These are phyloP conservation scores for Cinchona pubescens DNA, from an alignment of 257 asterid genomes.

Conservation along the genomic window DNA sequence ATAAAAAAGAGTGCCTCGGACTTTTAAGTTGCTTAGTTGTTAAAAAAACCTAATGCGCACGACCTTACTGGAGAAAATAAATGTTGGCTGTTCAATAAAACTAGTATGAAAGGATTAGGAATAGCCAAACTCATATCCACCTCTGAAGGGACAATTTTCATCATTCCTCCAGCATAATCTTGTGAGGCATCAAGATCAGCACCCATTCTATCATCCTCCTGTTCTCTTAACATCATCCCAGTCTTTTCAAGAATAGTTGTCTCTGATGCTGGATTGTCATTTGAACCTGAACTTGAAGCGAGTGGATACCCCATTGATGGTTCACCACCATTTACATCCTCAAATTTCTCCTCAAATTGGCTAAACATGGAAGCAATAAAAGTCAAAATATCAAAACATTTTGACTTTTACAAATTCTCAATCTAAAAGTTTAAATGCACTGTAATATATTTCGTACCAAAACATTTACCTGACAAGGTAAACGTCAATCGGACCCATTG, in stretches of 20 bases:
- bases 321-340: slow-evolving; percentile 64
- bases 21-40: not conserved
- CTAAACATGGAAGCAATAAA: slow-evolving; percentile 32
- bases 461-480: slow-evolving; percentile 82
- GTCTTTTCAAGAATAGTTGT: slow-evolving; percentile 32
- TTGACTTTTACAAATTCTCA: not conserved
- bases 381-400: not conserved
- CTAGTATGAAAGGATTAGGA: slow-evolving; percentile 5
- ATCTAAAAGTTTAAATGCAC: not conserved
- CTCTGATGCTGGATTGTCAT: slow-evolving; percentile 44
- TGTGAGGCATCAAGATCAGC: slow-evolving; percentile 46
- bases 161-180: slow-evolving; percentile 73
- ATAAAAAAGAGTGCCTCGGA: not conserved
- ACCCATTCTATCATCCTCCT: slow-evolving; percentile 34
- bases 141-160: slow-evolving; percentile 72
- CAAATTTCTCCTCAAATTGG: slow-evolving; percentile 93
- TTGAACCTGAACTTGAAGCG: slow-evolving; percentile 65
- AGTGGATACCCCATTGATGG: slow-evolving; percentile 45
- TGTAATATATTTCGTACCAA: not conserved
- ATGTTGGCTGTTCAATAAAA: not conserved
- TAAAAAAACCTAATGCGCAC: not conserved
- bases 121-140: slow-evolving; percentile 54
- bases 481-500: slow-evolving; percentile 95
- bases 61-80: not conserved
- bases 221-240: slow-evolving; percentile 37